Evolutionary conservation across 345 rosid species (phyloP).

Genomic region (Citrus reticulata): DNA sequence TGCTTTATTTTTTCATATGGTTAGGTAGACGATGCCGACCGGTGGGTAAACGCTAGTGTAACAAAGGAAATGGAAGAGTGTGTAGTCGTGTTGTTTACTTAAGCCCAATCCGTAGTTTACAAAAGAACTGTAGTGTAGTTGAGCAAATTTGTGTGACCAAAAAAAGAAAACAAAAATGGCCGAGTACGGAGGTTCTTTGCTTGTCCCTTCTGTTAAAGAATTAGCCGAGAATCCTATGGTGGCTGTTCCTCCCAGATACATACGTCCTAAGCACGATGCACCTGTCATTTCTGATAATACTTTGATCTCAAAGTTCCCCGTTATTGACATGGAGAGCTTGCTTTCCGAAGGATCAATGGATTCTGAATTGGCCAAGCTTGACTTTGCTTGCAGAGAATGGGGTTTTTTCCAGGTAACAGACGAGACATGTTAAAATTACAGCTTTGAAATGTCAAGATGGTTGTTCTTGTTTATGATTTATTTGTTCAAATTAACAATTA

Average conservation of each 20-base stretch:
- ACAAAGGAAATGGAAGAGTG: too few species aligned
- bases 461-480: too few species aligned
- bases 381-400: slow-evolving; percentile 17
- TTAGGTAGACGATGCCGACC: too few species aligned
- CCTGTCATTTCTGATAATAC: background rate
- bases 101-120: too few species aligned
- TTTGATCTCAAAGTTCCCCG: slow-evolving; percentile 24
- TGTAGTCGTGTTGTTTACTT: too few species aligned
- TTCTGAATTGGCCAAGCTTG: slow-evolving; percentile 34
- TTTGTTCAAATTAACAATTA: too few species aligned
- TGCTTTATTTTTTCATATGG: too few species aligned
- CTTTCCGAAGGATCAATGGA: slow-evolving; percentile 29
- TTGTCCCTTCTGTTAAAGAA: slow-evolving; percentile 42
- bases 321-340: slow-evolving; percentile 36
- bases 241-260: slow-evolving; percentile 35
- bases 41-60: too few species aligned
- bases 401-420: slow-evolving; percentile 26
- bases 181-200: slow-evolving; percentile 24
- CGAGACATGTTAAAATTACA: too few species aligned
- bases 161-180: background rate
- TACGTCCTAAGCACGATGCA: slow-evolving; percentile 24
- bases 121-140: background rate
- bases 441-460: too few species aligned
- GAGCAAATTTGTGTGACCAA: background rate
- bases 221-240: slow-evolving; percentile 17